Base-by-base conservation (phyloP, 169 alveolate species). In the Toxoplasma gondii region DNA sequence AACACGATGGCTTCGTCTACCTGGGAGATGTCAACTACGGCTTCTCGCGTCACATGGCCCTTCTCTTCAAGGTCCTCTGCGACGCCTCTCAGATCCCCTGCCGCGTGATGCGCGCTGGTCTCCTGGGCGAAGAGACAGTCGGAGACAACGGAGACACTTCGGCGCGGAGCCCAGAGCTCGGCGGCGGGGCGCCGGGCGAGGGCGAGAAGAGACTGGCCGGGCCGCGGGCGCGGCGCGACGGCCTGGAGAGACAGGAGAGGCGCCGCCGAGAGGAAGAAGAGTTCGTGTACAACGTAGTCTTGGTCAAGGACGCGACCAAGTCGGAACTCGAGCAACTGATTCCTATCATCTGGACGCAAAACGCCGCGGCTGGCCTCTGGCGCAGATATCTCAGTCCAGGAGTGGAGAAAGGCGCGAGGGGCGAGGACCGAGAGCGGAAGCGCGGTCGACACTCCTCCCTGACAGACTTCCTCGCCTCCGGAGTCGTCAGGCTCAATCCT, bases 21-120 rank as follows among this genome's bases (percentile, higher is more conserved):
- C 82, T 91, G 36, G 94, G 94, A 5, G 38, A 67, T 31, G 45
- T 91, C 43, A 38, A 45, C 12, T 69, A 67, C 64, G 94, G 94
- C 67, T 38, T 49, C 83, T 27, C 88, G 43, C 49, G 91, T 29
- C 94, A 91, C 91, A 91, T 81, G 74, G 94, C 94, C 38, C 91
- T 91, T 27, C 91, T 91, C 64, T 91, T 91, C 90, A 91, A 91
- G 70, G 94, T 91, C 34, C 49, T 44, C 90, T 84, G 74, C 74
- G 74, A 74, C 44, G 84, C 44, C 39, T 17, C 84, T 9, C 84
- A 36, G 39, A 74, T 74, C 39, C 84, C 49, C 24, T 74, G 84
- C n/a, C 84, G 84, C 38, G 84, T 74, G n/a, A 31, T 74, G 84
- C 84, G 84, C 27, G 27, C 44, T 17, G 12, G 58, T 49, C 58